phyloP scores from a whole-genome alignment of 2,329 filamentous ascomycete genomes.

The Talaromyces amestolkiae region DNA sequence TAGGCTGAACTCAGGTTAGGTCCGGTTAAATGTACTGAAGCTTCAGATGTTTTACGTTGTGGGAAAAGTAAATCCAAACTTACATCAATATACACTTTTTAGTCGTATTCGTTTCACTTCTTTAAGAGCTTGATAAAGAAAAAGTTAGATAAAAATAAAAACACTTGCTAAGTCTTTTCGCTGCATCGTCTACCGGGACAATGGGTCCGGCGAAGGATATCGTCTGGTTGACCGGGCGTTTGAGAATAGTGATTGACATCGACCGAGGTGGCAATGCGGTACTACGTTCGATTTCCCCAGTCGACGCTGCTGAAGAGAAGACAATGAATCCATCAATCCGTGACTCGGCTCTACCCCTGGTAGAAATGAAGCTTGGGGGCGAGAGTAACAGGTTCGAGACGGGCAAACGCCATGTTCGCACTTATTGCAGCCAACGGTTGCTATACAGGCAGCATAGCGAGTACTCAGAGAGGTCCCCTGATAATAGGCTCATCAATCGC shows the following conservation, averaged over 20 bases:
- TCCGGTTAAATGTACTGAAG: background rate
- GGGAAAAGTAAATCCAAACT: background rate
- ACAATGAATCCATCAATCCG: background rate
- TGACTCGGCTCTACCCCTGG: background rate
- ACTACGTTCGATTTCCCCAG: background rate
- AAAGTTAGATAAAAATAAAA: too few species aligned
- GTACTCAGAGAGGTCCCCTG: background rate
- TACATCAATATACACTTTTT: too few species aligned
- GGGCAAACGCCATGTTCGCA: background rate
- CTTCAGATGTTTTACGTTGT: background rate
- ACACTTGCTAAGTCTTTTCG: background rate
- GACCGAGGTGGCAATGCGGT: background rate
- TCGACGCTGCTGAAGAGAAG: background rate
- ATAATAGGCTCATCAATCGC: background rate
- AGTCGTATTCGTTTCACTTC: too few species aligned
- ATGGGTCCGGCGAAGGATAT: background rate
- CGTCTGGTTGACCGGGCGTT: background rate
- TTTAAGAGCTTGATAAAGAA: too few species aligned
- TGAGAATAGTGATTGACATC: background rate
- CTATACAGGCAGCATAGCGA: background rate
- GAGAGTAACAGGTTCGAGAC: background rate
- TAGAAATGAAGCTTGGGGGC: conserved; percentile 1
- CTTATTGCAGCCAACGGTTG: background rate
- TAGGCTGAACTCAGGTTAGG: background rate
- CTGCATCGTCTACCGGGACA: background rate